Conservation (phyloP, 2,329 filamentous ascomycete species). For the Rutstroemia sydowiana region DNA sequence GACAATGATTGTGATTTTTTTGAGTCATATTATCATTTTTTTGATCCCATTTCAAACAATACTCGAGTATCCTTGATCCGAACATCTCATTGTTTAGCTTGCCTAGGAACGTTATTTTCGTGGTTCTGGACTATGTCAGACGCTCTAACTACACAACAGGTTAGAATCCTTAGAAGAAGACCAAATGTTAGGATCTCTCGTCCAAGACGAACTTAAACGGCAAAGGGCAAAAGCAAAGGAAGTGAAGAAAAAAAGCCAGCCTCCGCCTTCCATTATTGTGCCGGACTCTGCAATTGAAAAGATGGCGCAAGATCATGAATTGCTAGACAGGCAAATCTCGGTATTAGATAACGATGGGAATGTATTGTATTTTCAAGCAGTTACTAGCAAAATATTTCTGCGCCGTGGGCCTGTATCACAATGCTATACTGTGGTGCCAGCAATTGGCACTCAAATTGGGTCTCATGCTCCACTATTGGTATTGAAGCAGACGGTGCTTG, state of each 20-base stretch:
- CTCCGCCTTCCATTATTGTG: constrained; percentile 25
- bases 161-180: constrained; percentile 30
- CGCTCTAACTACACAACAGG: constrained; percentile 1
- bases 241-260: constrained; percentile 52
- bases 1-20: background rate
- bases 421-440: constrained; percentile 65
- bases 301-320: constrained; percentile 27
- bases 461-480: constrained; percentile 58
- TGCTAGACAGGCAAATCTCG: constrained; percentile 56
- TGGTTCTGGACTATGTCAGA: too few species aligned
- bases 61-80: background rate
- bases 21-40: too few species aligned
- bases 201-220: constrained; percentile 64
- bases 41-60: too few species aligned
- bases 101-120: too few species aligned
- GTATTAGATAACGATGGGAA: constrained; percentile 58
- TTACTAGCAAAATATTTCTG: constrained; percentile 62
- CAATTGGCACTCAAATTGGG: constrained; percentile 44
- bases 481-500: constrained; percentile 62
- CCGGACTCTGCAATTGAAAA: constrained; percentile 18
- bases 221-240: constrained; percentile 59
- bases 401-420: constrained; percentile 59
- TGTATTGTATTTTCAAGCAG: constrained; percentile 58
- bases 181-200: constrained; percentile 59
- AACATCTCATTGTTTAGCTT: background rate